phyloP scores from a whole-genome alignment of 495 filamentous ascomycete species.

The Pyronema omphalodes region DNA sequence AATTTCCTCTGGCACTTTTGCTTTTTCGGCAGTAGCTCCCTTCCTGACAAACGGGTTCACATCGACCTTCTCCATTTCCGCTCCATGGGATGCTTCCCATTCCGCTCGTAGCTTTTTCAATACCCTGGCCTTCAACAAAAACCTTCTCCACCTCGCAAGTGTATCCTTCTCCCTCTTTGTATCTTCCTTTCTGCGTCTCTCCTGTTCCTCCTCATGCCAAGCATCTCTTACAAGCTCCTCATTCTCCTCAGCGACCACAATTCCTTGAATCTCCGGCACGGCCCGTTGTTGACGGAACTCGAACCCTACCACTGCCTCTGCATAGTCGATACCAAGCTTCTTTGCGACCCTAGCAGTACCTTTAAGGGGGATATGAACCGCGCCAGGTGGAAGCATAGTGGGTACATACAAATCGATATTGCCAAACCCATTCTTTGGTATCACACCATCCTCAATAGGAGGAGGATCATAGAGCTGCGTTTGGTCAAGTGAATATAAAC shows the following conservation, averaged over 20 bases:
- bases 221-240: slow-evolving; percentile 58
- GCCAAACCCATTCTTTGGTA: slow-evolving; percentile 86
- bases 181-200: slow-evolving; percentile 59
- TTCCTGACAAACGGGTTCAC: slow-evolving; percentile 30
- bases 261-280: slow-evolving; percentile 75
- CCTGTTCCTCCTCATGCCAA: slow-evolving; percentile 63
- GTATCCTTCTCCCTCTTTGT: slow-evolving; percentile 60
- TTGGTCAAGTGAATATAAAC: slow-evolving; percentile 66
- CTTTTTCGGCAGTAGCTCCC: background rate
- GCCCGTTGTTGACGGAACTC: slow-evolving; percentile 90
- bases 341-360: slow-evolving; percentile 65
- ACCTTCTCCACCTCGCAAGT: slow-evolving; percentile 66
- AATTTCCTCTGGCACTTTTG: background rate
- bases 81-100: slow-evolving; percentile 37
- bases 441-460: slow-evolving; percentile 60
- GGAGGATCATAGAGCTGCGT: slow-evolving; percentile 60
- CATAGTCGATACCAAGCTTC: slow-evolving; percentile 68
- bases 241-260: slow-evolving; percentile 70
- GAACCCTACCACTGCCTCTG: slow-evolving; percentile 90
- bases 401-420: slow-evolving; percentile 94
- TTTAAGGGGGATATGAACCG: slow-evolving; percentile 62
- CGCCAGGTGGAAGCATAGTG: slow-evolving; percentile 74
- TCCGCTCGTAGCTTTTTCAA: slow-evolving; percentile 59
- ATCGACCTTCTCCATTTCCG: slow-evolving; percentile 22
- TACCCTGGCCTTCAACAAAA: slow-evolving; percentile 68